Conservation (phyloP, 139 green algal genomes). For the Closterium sp. region DNA sequence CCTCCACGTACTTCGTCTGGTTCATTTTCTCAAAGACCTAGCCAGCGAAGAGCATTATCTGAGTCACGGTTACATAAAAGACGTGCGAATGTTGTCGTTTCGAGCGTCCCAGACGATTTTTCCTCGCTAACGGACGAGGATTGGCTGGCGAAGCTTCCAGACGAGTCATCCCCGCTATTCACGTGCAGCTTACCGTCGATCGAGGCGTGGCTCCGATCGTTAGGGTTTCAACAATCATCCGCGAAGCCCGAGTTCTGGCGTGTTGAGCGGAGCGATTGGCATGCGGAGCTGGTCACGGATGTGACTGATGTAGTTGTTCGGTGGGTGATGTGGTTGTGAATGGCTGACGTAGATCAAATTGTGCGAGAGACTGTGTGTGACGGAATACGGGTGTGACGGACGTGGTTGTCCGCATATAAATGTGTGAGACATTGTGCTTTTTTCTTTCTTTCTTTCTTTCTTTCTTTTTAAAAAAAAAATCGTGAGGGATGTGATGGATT, state of each 20-base stretch:
- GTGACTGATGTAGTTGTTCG: conserved; percentile 28
- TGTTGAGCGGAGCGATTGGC: conserved; percentile 20
- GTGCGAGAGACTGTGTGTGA: too few relatives aligned
- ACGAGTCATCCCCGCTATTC: conserved; percentile 26
- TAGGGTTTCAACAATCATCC: conserved; percentile 30
- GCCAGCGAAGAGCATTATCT: not conserved
- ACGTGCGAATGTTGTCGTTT: not conserved
- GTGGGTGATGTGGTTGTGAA: not conserved
- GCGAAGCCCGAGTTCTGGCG: conserved; percentile 2
- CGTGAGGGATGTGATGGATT: too few relatives aligned
- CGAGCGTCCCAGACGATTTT: not conserved
- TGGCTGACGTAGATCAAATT: too few relatives aligned
- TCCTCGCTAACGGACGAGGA: not conserved
- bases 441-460: too few relatives aligned
- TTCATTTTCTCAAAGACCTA: not conserved
- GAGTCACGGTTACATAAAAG: not conserved
- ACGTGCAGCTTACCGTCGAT: conserved; percentile 30
- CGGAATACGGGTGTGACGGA: too few relatives aligned
- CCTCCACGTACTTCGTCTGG: not conserved
- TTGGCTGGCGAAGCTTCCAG: conserved; percentile 27
- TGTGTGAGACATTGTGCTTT: too few relatives aligned
- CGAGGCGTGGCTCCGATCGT: conserved; percentile 21
- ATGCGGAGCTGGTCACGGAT: conserved; percentile 37
- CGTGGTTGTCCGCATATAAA: too few relatives aligned
- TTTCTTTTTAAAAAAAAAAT: too few relatives aligned